phyloP scores from a whole-genome alignment of 2,329 filamentous ascomycete genomes.

The Aureobasidium sp. region DNA sequence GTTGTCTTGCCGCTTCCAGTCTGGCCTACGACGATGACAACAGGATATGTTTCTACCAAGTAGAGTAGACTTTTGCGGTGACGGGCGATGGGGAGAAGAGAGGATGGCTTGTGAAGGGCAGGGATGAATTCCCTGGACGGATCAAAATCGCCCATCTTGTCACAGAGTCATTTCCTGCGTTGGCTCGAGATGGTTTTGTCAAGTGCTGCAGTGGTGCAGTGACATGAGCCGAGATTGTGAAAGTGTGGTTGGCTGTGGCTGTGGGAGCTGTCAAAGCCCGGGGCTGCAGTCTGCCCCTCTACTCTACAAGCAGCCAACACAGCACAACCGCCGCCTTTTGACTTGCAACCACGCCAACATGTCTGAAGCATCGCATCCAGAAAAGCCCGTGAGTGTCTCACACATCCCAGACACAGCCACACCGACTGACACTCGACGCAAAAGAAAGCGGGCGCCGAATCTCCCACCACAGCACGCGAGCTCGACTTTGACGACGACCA shows the following conservation, averaged over 20 bases:
- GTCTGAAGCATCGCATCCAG: constrained; percentile 9
- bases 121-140: constrained; percentile 55
- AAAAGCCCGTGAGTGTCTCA: constrained; percentile 1
- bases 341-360: constrained; percentile 1
- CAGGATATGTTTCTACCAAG: constrained; percentile 72
- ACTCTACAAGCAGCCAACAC: background rate
- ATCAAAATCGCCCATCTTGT: constrained; percentile 31
- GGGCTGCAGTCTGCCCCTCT: background rate
- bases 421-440: background rate
- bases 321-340: too few relatives aligned
- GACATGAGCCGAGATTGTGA: too few relatives aligned
- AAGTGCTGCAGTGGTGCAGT: background rate
- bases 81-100: constrained; percentile 78
- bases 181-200: too few relatives aligned
- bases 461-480: constrained; percentile 33
- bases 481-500: constrained; percentile 52
- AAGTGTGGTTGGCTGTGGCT: background rate
- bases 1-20: constrained; percentile 95
- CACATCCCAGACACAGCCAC: background rate
- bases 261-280: too few relatives aligned
- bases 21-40: constrained; percentile 86
- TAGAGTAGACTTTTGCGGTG: constrained; percentile 76
- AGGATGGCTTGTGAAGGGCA: constrained; percentile 75
- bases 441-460: constrained; percentile 24
- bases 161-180: background rate